Conservation (phyloP, 345 rosid species). For the Triadica sebifera region DNA sequence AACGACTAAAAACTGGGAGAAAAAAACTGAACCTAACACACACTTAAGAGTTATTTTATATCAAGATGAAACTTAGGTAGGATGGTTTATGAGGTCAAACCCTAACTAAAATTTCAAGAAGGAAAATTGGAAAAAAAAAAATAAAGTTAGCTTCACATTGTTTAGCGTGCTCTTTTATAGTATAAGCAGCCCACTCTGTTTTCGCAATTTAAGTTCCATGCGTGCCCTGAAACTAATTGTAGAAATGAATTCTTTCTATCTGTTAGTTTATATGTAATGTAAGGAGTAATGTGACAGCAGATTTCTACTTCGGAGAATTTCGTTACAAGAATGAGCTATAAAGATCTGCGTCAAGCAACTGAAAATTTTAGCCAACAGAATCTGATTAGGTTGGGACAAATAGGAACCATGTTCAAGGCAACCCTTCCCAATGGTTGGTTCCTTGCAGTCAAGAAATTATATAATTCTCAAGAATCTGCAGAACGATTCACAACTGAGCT, state of each 20-base stretch:
- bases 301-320: constrained; percentile 1
- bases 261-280: neutral
- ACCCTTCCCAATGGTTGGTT: constrained; percentile 14
- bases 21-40: too few species aligned
- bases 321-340: constrained; percentile 6
- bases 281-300: neutral
- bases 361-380: neutral
- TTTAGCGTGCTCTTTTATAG: too few species aligned
- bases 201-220: too few species aligned
- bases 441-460: constrained; percentile 15
- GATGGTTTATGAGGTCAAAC: too few species aligned
- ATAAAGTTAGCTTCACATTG: too few species aligned
- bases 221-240: too few species aligned
- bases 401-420: constrained; percentile 13
- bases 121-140: too few species aligned
- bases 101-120: too few species aligned
- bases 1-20: too few species aligned
- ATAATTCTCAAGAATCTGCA: neutral
- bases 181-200: too few species aligned
- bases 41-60: too few species aligned
- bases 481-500: constrained; percentile 12
- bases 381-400: neutral
- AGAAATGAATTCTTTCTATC: neutral
- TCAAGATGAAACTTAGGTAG: too few species aligned
- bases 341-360: constrained; percentile 1